phyloP scores from a whole-genome alignment of 75 land plant species.

The Ceratopteris richardii region DNA sequence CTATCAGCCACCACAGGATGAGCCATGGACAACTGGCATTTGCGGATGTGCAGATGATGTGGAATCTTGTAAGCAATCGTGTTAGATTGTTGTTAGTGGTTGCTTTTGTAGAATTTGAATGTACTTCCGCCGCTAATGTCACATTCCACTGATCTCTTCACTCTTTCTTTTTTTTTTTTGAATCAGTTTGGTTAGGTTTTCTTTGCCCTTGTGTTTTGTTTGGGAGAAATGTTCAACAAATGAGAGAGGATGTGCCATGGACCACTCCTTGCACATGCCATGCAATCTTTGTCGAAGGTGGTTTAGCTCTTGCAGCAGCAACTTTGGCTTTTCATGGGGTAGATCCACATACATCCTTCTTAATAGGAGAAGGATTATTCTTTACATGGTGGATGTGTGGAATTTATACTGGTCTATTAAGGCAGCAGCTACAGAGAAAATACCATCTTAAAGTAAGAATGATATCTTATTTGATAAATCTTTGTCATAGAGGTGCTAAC shows the following conservation, averaged over 20 bases:
- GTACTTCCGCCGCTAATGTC: no score
- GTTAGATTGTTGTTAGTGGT: no score
- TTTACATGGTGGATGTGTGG: slow-evolving; percentile 99
- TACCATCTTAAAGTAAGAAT: slow-evolving; percentile 72
- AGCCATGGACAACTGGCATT: slow-evolving; percentile 89
- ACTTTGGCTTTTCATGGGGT: slow-evolving; percentile 62
- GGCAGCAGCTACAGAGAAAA: slow-evolving; percentile 71
- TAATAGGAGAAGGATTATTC: slow-evolving; percentile 66
- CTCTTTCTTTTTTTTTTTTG: no score
- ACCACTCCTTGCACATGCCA: slow-evolving; percentile 78
- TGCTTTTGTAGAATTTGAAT: no score
- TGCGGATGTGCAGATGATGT: slow-evolving; percentile 78
- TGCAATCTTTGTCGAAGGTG: slow-evolving; percentile 90
- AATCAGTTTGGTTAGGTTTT: slow-evolving; percentile 61
- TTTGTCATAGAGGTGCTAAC: no score
- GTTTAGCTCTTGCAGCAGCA: slow-evolving; percentile 60
- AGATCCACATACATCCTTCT: slow-evolving; percentile 51
- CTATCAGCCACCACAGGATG: slow-evolving; percentile 67
- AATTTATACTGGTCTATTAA: slow-evolving; percentile 70
- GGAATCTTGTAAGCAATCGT: slow-evolving; percentile 61
- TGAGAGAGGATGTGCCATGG: slow-evolving; percentile 62
- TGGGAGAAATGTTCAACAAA: slow-evolving; percentile 70
- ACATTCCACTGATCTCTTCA: no score
- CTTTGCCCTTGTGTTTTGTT: slow-evolving; percentile 88
- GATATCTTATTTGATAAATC: not conserved